Conservation (phyloP, 345 rosid genomes). For the Passiflora organensis region DNA sequence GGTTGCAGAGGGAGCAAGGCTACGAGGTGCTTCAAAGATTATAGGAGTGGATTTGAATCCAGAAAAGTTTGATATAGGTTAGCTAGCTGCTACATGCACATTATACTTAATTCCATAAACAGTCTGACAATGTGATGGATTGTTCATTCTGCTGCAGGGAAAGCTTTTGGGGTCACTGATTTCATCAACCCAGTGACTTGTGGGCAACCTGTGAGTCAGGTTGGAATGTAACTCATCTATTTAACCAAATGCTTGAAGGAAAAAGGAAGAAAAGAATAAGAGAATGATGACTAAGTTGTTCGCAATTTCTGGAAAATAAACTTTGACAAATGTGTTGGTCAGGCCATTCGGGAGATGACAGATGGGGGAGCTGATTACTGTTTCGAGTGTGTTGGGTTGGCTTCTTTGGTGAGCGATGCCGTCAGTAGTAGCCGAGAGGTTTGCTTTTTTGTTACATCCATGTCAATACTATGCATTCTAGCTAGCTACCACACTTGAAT, state of each 20-base stretch:
- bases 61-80: conserved; percentile 70
- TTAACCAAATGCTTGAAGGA: no score
- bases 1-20: conserved; percentile 95
- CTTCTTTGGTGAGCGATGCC: conserved; percentile 63
- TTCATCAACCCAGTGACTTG: conserved; percentile 60
- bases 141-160: conserved; percentile 45
- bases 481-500: neutral
- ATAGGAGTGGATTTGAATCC: conserved; percentile 84
- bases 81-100: no score
- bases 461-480: neutral
- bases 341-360: conserved; percentile 74
- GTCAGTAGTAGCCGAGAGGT: conserved; percentile 82
- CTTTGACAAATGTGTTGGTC: no score
- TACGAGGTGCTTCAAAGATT: conserved; percentile 71
- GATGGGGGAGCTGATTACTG: conserved; percentile 88
- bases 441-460: conserved; percentile 21
- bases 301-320: conserved; percentile 9
- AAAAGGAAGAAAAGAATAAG: no score
- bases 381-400: conserved; percentile 84
- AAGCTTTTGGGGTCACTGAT: conserved; percentile 72
- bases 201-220: conserved; percentile 80
- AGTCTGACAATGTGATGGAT: neutral
- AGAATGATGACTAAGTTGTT: neutral
- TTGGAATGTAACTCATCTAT: conserved; percentile 30
- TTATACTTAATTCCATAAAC: conserved; percentile 15